Evolutionary conservation across 2,329 filamentous ascomycete genomes (phyloP), one percentile per base, ranked within the genome.

Genomic region (Lasiodiplodia hormozganensis): DNA sequence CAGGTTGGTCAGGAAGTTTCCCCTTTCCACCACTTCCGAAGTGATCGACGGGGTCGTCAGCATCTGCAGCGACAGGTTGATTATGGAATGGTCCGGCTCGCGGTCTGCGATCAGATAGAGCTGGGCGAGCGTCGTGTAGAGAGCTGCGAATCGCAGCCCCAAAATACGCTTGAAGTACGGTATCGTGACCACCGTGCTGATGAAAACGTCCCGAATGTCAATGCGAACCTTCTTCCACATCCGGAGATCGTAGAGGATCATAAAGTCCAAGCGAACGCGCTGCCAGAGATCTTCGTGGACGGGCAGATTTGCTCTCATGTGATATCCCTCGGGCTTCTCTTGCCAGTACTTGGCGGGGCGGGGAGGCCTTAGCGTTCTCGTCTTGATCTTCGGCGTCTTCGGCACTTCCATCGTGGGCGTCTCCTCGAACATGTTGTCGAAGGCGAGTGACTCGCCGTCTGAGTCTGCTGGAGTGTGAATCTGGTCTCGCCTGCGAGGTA

Each of bases 41-140:
- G 95, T 98, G 72, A 99, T 98, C 0, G 95, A 97, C 1, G 96
- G 94, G 0, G 96, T 97, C 0, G 96, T 99, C 70, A 99, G 84
- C 88, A 99, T 96, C 77, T 99, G 96, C 36, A 98, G 84, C 4
- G 95, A 98, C 47, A 99, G 88, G 76, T 97, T 97, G 84, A 99
- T 97, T 76, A 99, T 98, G 12, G 95, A 98, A 79, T 98, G 95
- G 76, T 99, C 96, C 2, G 96, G 96, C 78, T 99, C 96, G 71
- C 96, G 87, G 76, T 99, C 96, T 16, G 95, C 95, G 72, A 99
- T 96, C 36, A 99, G 87, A 78, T 98, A 99, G 3, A 99, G 84
- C 77, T 99, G 95, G 5, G 96, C 94, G 58, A 99, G 83, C 2
- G 92, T 92, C 1, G 96, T 98, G 80, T 99, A 99, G 3, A 99